Percentiles rank a stretch among this genome's conserved stretches.
phyloP scores from a whole-genome alignment of 2,329 filamentous ascomycete genomes.

The Intubia oerlemansii region DNA sequence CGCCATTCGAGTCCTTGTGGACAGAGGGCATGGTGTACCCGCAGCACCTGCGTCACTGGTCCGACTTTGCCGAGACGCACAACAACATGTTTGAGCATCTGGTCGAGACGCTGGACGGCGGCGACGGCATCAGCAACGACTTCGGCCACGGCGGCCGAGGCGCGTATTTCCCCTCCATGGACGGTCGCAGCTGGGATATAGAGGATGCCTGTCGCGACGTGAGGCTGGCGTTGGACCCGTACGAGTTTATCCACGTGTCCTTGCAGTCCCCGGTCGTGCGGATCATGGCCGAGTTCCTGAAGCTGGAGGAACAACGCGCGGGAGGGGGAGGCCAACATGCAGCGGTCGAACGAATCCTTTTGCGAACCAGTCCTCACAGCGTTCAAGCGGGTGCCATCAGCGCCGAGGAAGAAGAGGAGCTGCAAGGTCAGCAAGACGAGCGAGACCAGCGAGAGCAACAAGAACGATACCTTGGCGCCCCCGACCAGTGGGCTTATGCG shows the following conservation, averaged over 20 bases:
- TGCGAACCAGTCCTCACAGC: constrained; percentile 1
- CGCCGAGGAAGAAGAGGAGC: background rate
- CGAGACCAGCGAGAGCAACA: no score
- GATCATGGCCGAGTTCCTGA: constrained; percentile 1
- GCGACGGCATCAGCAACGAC: no score
- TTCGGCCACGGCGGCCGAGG: no score
- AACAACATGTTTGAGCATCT: background rate
- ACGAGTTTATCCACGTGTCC: constrained; percentile 3
- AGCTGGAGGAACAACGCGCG: no score
- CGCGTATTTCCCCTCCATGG: background rate
- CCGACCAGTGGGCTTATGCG: constrained; percentile 3
- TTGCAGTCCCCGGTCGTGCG: constrained; percentile 3
- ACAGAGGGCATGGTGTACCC: background rate
- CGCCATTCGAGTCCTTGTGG: no score
- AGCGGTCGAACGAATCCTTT: background rate
- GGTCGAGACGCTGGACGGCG: background rate
- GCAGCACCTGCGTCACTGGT: background rate
- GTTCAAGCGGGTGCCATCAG: background rate
- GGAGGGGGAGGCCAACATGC: background rate
- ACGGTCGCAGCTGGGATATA: no score
- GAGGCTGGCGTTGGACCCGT: no score
- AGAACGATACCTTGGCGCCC: background rate
- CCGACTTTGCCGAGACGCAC: background rate
- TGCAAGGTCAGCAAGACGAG: no score
- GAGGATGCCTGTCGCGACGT: background rate